phyloP scores from a whole-genome alignment of 495 filamentous ascomycete genomes.

The Penicillium robsamsonii region DNA sequence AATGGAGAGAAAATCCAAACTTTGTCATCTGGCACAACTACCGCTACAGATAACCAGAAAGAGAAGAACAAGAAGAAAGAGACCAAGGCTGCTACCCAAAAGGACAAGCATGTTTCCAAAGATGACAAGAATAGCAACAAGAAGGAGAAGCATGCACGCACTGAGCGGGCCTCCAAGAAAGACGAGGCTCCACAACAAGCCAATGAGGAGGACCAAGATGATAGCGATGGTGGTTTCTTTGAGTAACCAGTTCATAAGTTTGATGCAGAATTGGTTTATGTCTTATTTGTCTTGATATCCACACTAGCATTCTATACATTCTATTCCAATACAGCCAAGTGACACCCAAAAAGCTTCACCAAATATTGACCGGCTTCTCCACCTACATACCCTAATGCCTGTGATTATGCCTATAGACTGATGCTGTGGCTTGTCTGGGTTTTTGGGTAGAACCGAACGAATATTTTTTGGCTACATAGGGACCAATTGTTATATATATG shows the following conservation, averaged over 20 bases:
- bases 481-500: background rate
- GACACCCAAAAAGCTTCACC: background rate
- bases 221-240: constrained; percentile 60
- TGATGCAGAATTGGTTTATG: constrained; percentile 5
- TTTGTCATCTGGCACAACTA: background rate
- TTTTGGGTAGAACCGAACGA: too few species aligned
- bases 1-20: constrained; percentile 24
- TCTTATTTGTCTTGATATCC: constrained; percentile 24
- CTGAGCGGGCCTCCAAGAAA: constrained; percentile 12
- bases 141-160: constrained; percentile 14
- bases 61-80: constrained; percentile 16
- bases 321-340: constrained; percentile 1
- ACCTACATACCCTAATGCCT: too few species aligned
- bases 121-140: constrained; percentile 14
- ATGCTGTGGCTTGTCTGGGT: too few species aligned
- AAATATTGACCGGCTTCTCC: too few species aligned
- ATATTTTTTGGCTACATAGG: too few species aligned
- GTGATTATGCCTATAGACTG: too few species aligned
- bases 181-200: constrained; percentile 12
- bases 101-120: constrained; percentile 3
- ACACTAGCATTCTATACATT: constrained; percentile 15
- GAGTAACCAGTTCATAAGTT: constrained; percentile 26
- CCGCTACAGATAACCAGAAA: constrained; percentile 8
- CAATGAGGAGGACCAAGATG: constrained; percentile 29
- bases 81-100: constrained; percentile 6